Conservation (phyloP, 1,284 basidiomycete genomes). For the Cutaneotrichosporon spelunceum region DNA sequence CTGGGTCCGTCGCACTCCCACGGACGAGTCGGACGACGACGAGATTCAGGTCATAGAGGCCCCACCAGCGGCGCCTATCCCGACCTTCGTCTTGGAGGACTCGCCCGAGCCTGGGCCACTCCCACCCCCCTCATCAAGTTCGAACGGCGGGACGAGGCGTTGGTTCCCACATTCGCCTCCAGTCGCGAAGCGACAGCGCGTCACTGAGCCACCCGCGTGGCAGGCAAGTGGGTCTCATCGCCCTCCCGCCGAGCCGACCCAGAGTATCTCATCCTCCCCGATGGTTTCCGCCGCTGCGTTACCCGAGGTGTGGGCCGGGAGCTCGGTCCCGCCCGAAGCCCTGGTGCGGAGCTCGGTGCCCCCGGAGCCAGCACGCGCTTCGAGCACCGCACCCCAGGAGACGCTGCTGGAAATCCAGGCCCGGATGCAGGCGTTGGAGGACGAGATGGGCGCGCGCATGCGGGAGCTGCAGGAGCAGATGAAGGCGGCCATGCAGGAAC, state of each 20-base stretch:
- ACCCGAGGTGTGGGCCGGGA: background rate
- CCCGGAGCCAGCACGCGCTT: background rate
- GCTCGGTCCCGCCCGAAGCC: background rate
- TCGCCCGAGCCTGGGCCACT: background rate
- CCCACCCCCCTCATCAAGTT: background rate
- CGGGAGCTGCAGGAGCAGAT: background rate
- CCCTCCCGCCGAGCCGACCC: background rate
- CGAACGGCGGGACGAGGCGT: background rate
- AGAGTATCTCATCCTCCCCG: background rate
- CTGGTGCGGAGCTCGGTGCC: background rate
- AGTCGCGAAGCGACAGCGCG: background rate
- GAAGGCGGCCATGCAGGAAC: background rate
- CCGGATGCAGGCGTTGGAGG: background rate
- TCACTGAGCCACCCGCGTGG: background rate
- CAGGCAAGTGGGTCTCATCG: background rate
- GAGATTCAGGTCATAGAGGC: background rate
- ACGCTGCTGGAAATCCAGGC: background rate
- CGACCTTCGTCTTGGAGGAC: background rate
- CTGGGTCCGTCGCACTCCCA: conserved; percentile 6
- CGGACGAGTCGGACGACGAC: conserved; percentile 1
- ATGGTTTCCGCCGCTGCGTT: background rate
- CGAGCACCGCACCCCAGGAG: background rate
- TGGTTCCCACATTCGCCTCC: background rate
- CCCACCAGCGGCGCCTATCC: background rate
- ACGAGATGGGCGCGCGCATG: background rate